phyloP scores from a whole-genome alignment of 495 filamentous ascomycete species.

The Xylaria grammica region DNA sequence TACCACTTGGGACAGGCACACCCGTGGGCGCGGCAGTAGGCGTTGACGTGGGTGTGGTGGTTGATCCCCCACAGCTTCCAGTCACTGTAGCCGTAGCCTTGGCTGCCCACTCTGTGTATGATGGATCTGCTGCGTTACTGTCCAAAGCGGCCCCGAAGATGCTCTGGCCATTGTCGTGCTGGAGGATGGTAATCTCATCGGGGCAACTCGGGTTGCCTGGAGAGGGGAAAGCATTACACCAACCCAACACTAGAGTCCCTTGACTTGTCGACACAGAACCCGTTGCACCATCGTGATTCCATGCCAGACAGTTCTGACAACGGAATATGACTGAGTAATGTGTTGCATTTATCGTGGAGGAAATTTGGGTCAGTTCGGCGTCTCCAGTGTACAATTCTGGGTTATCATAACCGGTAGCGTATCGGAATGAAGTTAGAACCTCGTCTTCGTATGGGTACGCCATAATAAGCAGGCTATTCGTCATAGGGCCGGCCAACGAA shows the following conservation, averaged over 20 bases:
- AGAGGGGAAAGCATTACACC: slow-evolving; percentile 46
- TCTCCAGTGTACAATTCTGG: slow-evolving; percentile 64
- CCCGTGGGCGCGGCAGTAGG: slow-evolving; percentile 35
- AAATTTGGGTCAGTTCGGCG: slow-evolving; percentile 62
- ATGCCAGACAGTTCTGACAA: slow-evolving; percentile 66
- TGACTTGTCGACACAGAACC: slow-evolving; percentile 43
- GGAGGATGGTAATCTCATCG: slow-evolving; percentile 37
- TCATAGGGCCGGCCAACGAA: slow-evolving; percentile 63
- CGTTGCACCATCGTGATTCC: slow-evolving; percentile 56
- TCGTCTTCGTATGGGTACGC: slow-evolving; percentile 57
- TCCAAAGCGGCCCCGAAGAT: slow-evolving; percentile 49
- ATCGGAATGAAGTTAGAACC: slow-evolving; percentile 62
- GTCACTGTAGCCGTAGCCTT: slow-evolving; percentile 37
- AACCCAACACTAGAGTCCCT: slow-evolving; percentile 49
- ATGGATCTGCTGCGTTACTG: slow-evolving; percentile 44
- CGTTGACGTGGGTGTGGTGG: slow-evolving; percentile 36
- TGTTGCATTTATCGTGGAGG: slow-evolving; percentile 57
- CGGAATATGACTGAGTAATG: slow-evolving; percentile 65
- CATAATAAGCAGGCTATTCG: slow-evolving; percentile 61
- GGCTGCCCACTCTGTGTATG: slow-evolving; percentile 49
- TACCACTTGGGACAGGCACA: slow-evolving; percentile 50
- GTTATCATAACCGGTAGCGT: slow-evolving; percentile 60
- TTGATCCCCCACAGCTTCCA: slow-evolving; percentile 39
- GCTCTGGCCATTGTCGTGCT: slow-evolving; percentile 54
- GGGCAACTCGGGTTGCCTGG: slow-evolving; percentile 41